These are phyloP conservation scores for Magnusiomyces ingens DNA, from an alignment of 1,139 yeast genomes.

Conservation along the genomic window DNA sequence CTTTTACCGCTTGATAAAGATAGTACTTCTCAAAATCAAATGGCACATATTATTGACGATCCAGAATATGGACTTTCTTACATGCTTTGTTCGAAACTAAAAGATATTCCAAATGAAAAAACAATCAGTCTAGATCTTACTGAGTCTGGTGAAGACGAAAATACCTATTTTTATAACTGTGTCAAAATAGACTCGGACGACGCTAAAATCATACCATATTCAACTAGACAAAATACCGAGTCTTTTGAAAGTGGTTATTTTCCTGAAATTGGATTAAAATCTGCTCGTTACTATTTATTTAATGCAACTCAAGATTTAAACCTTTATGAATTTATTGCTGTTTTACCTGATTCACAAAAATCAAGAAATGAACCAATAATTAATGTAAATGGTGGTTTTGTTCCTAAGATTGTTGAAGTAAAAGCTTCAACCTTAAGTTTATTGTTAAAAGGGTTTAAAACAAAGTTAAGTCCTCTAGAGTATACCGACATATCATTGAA, in stretches of 20 bases:
- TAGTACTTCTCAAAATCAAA: background rate
- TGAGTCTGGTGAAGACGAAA: background rate
- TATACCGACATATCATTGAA: constrained; percentile 42
- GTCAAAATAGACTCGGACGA: constrained; percentile 33
- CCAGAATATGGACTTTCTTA: constrained; percentile 36
- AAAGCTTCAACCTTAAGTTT: constrained; percentile 7
- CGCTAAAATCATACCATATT: constrained; percentile 8
- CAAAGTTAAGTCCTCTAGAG: constrained; percentile 33
- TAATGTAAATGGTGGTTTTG: constrained; percentile 34
- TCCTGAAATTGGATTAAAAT: constrained; percentile 3
- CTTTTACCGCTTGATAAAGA: constrained; percentile 38
- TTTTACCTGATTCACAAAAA: background rate
- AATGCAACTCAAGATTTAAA: background rate
- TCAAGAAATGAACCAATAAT: background rate
- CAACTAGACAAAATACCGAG: background rate
- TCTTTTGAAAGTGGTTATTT: constrained; percentile 6
- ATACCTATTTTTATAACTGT: constrained; percentile 38
- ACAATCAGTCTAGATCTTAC: background rate
- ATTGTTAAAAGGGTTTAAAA: constrained; percentile 11
- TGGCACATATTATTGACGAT: constrained; percentile 21
- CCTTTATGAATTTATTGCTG: background rate
- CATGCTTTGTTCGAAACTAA: constrained; percentile 16
- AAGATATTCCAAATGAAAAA: background rate
- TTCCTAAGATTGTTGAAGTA: constrained; percentile 5
- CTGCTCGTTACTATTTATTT: background rate